Conservation (phyloP, 1,139 yeast species). For the Yamadazyma aaseri region DNA sequence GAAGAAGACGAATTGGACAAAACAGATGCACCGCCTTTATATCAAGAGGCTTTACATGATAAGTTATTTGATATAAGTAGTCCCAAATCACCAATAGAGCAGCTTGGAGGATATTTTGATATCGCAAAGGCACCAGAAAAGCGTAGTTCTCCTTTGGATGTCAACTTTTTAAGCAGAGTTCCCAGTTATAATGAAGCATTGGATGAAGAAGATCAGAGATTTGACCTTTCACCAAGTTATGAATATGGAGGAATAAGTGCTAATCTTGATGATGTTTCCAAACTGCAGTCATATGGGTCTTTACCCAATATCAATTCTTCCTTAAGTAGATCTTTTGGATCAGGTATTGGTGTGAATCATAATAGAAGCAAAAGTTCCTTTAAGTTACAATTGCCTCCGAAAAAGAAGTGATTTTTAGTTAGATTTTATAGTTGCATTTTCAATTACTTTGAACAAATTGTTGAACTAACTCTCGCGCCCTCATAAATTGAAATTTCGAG, state of each 20-base stretch:
- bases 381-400: constrained; percentile 12
- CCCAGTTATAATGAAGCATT: constrained; percentile 26
- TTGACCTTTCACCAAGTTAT: constrained; percentile 23
- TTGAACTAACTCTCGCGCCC: too few relatives aligned
- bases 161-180: constrained; percentile 18
- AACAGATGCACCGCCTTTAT: constrained; percentile 42
- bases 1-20: constrained; percentile 30
- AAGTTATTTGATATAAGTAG: constrained; percentile 34
- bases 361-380: constrained; percentile 12
- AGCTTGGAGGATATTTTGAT: constrained; percentile 25
- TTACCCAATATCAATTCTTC: constrained; percentile 2
- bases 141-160: constrained; percentile 12
- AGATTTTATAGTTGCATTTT: not conserved
- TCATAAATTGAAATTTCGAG: not conserved
- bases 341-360: constrained; percentile 3
- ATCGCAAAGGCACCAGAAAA: constrained; percentile 14
- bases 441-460: too few relatives aligned
- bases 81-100: constrained; percentile 41
- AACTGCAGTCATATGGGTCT: constrained; percentile 5
- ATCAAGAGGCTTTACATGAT: constrained; percentile 38
- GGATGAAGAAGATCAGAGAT: constrained; percentile 16
- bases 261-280: constrained; percentile 1
- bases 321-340: constrained; percentile 2
- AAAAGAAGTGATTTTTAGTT: constrained; percentile 5
- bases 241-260: constrained; percentile 5